Base-by-base conservation (phyloP, 148 eudicot species). In the Chenopodium suecicum region DNA sequence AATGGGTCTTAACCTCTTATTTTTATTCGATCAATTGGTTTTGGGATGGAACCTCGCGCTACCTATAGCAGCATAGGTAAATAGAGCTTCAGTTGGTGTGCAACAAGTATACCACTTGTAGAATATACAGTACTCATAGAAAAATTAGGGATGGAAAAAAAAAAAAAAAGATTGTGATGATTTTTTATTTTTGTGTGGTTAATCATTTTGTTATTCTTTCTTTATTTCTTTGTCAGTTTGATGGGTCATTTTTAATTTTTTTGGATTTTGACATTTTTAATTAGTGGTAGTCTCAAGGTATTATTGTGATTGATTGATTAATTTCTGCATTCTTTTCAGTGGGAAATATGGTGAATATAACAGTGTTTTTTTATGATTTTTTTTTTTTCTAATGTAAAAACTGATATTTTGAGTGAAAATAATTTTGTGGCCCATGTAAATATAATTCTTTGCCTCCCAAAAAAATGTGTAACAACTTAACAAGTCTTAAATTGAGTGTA, bases 181-280 rank as follows among this genome's bases (percentile, higher is more conserved):
- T 11, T 50, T 52, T 0, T 79, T 58, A 9, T 50, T 50, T 50
- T 50, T 50, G 12, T 22, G 27, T 23, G 29, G 58, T 62, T 46
- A 31, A 37, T 52, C 37, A 74, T 50, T 74, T 74, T 48, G 63
- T 74, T 50, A 74, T 29, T 22, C 60, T 74, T 56, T 25, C 14
- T 22, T 69, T 70, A 70, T 80, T 69, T 72, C 20, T 22, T 19
- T 75, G 44, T 67, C 58, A 69, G 66, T 75, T 56, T 79, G 77
- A 73, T 62, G 34, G 79, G 48, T 50, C 14, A 9, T 50, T 10
- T 50, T 48, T 48, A 9, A 48, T n/a, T 25, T 23, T 23, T 62
- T 32, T 76, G 76, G 86, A 84, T 80, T 70, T 70, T 80, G 83
- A 80, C 82, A 22, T 54, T 8, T 56, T 56, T 56, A 14, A 14